Percentiles rank a stretch among this genome's conserved stretches.
Conservation (phyloP, 2,329 filamentous ascomycete genomes). For the Geoglossum cookeanum region DNA sequence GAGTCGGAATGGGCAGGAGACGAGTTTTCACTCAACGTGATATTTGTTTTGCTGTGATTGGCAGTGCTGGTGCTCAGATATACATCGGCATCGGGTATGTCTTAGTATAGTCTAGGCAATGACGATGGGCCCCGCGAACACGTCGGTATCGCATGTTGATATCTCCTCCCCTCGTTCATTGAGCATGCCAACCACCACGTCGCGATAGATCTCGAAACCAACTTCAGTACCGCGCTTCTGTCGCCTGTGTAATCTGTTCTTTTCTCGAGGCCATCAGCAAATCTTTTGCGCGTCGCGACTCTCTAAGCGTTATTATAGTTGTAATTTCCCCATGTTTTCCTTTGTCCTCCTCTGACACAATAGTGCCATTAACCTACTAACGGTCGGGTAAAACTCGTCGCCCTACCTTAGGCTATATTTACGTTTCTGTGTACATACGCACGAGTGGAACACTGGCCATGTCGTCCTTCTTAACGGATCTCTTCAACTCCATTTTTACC, state of each 20-base stretch:
- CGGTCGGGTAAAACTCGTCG: not conserved
- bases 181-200: conserved; percentile 1
- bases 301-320: not conserved
- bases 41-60: not conserved
- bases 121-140: conserved; percentile 2
- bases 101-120: not conserved
- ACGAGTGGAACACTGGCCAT: conserved; percentile 14
- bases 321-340: not conserved
- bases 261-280: not conserved
- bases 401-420: no score
- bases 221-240: not conserved
- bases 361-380: not conserved
- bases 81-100: not conserved
- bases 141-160: conserved; percentile 1
- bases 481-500: conserved; percentile 87
- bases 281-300: not conserved
- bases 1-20: not conserved
- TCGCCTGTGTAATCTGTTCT: not conserved
- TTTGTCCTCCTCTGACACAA: not conserved
- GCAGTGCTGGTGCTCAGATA: not conserved
- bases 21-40: not conserved
- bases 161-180: not conserved
- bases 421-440: not conserved
- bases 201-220: not conserved
- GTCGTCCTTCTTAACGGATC: conserved; percentile 44